Percentiles rank a stretch among this genome's conserved stretches.
phyloP scores from a whole-genome alignment of 306 rosid genomes.

The Acacia crassicarpa region DNA sequence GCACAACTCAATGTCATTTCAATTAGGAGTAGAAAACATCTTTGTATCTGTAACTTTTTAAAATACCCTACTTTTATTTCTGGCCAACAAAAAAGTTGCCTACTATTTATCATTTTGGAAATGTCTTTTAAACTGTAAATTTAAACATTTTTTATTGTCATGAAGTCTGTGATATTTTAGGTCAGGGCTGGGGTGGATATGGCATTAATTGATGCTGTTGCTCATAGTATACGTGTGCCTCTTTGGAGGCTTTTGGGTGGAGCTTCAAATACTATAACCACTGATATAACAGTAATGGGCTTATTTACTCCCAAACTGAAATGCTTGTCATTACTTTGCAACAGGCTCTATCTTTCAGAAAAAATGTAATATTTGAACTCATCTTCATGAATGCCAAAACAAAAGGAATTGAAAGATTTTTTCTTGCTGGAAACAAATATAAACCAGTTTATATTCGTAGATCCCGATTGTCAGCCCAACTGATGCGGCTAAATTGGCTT shows the following conservation, averaged over 20 bases:
- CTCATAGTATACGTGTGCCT: conserved; percentile 73
- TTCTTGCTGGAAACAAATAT: conserved; percentile 25
- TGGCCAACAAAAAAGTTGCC: not conserved
- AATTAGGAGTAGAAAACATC: not conserved
- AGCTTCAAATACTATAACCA: conserved; percentile 73
- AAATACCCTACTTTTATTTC: not conserved
- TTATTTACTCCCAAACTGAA: conserved; percentile 19
- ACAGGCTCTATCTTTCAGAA: not conserved
- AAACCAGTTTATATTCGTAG: conserved; percentile 45
- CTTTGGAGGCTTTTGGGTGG: conserved; percentile 95
- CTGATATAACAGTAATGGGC: conserved; percentile 82
- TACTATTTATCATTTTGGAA: not conserved
- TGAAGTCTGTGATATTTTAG: conserved; percentile 47
- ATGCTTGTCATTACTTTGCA: not conserved
- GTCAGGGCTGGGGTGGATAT: conserved; percentile 97
- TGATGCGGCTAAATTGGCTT: conserved; percentile 81
- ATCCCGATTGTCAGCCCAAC: conserved; percentile 78
- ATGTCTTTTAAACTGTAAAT: conserved; percentile 1
- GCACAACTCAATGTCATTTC: not conserved
- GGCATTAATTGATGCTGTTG: conserved; percentile 90
- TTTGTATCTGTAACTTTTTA: not conserved
- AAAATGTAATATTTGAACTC: not conserved
- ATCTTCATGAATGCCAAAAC: not conserved
- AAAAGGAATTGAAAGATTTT: not conserved
- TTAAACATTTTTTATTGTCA: not conserved